Percentiles rank a stretch among this genome's conserved stretches.
Conservation (phyloP, 2,329 filamentous ascomycete genomes). For the Clonostachys solani region DNA sequence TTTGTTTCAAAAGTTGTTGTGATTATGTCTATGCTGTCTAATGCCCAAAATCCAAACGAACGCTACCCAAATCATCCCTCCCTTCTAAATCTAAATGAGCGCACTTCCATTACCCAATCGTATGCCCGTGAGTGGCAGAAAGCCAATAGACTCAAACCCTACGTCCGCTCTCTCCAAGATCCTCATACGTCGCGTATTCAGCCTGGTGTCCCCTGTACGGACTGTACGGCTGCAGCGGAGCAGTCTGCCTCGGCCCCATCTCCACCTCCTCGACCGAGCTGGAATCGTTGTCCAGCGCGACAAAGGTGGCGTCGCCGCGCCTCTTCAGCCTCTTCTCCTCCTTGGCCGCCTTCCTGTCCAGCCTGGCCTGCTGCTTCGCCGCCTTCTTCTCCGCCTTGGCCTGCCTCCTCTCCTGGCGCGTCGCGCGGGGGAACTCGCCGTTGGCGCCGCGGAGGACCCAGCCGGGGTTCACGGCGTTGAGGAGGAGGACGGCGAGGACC, state of each 20-base stretch:
- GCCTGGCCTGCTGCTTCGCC: background rate
- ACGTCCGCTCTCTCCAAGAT: no score
- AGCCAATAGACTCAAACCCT: no score
- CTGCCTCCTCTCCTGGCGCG: slow-evolving; percentile 20
- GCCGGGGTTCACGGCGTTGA: slow-evolving; percentile 41
- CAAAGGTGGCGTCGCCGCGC: background rate
- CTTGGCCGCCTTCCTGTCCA: background rate
- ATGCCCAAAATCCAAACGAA: no score
- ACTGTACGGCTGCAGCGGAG: no score
- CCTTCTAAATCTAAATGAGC: no score
- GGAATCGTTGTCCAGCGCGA: background rate
- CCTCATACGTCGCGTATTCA: no score
- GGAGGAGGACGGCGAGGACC: slow-evolving; percentile 34
- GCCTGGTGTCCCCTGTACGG: no score
- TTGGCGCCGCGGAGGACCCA: slow-evolving; percentile 32
- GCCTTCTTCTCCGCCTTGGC: slow-evolving; percentile 30
- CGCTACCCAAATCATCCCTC: no score
- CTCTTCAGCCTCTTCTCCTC: background rate
- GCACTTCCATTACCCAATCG: no score
- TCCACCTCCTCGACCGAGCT: background rate
- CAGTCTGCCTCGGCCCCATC: background rate
- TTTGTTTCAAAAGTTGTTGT: no score
- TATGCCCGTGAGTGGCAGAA: no score
- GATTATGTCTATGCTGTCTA: no score
- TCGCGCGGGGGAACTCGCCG: slow-evolving; percentile 31